Base-by-base conservation (phyloP, 306 rosid species). In the Fragaria nilgerrensis region DNA sequence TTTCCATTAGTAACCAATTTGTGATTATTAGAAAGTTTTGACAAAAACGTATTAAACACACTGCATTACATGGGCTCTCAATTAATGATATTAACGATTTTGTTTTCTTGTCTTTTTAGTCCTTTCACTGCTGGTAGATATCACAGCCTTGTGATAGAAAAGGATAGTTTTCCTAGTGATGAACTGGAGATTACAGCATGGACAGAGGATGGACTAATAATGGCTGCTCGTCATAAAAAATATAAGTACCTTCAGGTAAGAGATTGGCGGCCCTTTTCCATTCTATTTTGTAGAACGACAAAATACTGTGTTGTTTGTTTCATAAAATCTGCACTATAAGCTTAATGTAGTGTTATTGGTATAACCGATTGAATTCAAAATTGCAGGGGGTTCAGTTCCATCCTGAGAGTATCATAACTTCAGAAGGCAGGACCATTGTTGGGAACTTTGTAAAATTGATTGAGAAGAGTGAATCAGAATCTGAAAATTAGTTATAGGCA, bases 351-450 rank as follows among this genome's bases (percentile, higher is more conserved):
- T 9, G 19, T 56, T 56, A 2, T 59, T 25, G 49, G 3, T 43
- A 4, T 62, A 63, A 72, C 58, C 19, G 22, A 68, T 27, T 59
- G 8, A 23, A 22, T 67, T 50, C 39, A 22, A 78, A 70, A 68
- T 70, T 88, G 80, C 88, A 95, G 98, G 97, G 98, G 43, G 98
- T 95, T 82, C 98, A 95, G 82, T 95, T 95, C 82, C 98, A 92
- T 82, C 98, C 98, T 0, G 98, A 92, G 85, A 95, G 98, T 85
- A 92, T 95, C 48, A 92, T 95, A 84, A 90, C 97, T 58, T 78
- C 80, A 0, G 93, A 92, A 74, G 98, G 97, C 48, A 90, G 68
- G 88, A 55, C 80, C 2, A 92, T 95, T 14, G 92, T 92, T 73
- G 75, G 65, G 15, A 95, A 95, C 65, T 95, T 95, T 74, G 80